phyloP scores from a whole-genome alignment of 495 filamentous ascomycete genomes.

The Hypoxylon cercidicola region DNA sequence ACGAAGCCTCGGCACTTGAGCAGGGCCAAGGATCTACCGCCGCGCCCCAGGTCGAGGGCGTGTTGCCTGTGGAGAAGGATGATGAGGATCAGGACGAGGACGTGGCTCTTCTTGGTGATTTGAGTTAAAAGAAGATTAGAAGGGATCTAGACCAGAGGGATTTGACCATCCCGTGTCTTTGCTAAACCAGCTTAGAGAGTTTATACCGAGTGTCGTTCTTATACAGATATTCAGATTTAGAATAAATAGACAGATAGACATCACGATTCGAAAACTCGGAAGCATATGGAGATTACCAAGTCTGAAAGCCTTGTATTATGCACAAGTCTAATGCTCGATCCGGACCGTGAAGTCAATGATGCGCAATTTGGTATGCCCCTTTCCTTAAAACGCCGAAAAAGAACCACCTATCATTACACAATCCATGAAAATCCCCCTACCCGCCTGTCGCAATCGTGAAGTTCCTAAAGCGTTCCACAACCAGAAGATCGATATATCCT shows the following conservation, averaged over 20 bases:
- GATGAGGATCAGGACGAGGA: constrained; percentile 45
- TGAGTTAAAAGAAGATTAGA: constrained; percentile 12
- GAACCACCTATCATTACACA: constrained; percentile 3
- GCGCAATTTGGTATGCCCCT: constrained; percentile 20
- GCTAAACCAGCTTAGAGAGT: not conserved
- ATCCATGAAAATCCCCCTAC: constrained; percentile 16
- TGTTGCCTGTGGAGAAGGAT: constrained; percentile 33
- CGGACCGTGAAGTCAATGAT: constrained; percentile 3
- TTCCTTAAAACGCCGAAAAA: constrained; percentile 28
- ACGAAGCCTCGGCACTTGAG: constrained; percentile 24
- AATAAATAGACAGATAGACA: not conserved
- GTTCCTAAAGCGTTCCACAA: not conserved
- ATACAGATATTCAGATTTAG: no score
- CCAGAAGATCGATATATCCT: no score
- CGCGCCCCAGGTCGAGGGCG: constrained; percentile 14
- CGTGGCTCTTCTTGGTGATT: constrained; percentile 41
- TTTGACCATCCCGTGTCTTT: not conserved
- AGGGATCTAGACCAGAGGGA: not conserved
- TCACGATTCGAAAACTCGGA: not conserved
- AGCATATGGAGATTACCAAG: not conserved
- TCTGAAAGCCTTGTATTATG: constrained; percentile 17
- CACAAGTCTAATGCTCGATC: constrained; percentile 2
- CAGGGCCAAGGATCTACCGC: constrained; percentile 8
- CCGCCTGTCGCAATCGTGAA: not conserved
- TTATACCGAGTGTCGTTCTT: no score